Evolutionary conservation across 1,284 basidiomycete genomes (phyloP).

Genomic region (Moniliophthora roreri): DNA sequence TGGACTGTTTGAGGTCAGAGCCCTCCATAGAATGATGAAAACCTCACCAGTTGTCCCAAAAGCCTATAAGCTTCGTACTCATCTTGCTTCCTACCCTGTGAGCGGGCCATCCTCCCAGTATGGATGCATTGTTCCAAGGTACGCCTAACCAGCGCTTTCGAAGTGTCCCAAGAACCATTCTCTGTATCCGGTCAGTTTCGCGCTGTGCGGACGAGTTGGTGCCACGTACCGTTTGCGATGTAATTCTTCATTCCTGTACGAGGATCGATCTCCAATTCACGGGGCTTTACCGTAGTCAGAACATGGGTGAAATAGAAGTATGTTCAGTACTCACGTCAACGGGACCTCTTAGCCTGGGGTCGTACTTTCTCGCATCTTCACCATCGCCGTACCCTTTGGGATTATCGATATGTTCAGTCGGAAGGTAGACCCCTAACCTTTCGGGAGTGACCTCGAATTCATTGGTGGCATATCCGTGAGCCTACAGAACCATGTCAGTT

Average conservation of each 20-base stretch:
- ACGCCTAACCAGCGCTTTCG: slow-evolving; percentile 78
- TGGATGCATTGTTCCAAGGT: slow-evolving; percentile 75
- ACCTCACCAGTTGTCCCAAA: slow-evolving; percentile 65
- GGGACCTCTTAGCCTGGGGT: slow-evolving; percentile 71
- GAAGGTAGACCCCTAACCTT: slow-evolving; percentile 85
- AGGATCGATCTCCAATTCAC: slow-evolving; percentile 86
- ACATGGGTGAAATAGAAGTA: not conserved
- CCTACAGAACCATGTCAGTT: slow-evolving; percentile 37
- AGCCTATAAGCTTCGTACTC: slow-evolving; percentile 84
- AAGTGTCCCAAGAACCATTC: slow-evolving; percentile 83
- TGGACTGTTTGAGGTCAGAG: not conserved
- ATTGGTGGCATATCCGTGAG: slow-evolving; percentile 81
- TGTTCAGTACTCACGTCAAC: slow-evolving; percentile 49
- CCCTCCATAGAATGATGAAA: not conserved
- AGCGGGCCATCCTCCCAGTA: slow-evolving; percentile 59
- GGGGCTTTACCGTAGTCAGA: slow-evolving; percentile 42
- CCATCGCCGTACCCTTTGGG: slow-evolving; percentile 85
- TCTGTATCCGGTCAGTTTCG: slow-evolving; percentile 39
- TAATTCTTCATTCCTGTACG: slow-evolving; percentile 96
- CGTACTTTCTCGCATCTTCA: slow-evolving; percentile 79
- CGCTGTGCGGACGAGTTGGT: not conserved
- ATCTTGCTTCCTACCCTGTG: slow-evolving; percentile 63
- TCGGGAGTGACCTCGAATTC: slow-evolving; percentile 93
- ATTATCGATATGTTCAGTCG: slow-evolving; percentile 90
- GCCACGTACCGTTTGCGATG: slow-evolving; percentile 73